These are phyloP conservation scores for Penicillium antarcticum DNA, from an alignment of 495 filamentous ascomycete species.

Conservation along the genomic window DNA sequence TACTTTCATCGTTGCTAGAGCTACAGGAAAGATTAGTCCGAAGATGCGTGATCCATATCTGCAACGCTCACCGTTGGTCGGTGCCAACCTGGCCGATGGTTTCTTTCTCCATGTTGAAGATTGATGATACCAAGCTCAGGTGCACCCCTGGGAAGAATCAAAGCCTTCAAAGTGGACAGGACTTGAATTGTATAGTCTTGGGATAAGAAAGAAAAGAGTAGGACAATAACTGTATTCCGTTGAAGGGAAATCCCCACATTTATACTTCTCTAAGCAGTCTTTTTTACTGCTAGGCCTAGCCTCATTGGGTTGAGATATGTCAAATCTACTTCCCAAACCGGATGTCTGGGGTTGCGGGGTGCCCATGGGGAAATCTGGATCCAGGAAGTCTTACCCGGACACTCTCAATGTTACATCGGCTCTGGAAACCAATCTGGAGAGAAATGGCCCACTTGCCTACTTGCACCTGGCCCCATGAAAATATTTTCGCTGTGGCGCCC, in stretches of 20 bases:
- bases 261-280: neutral
- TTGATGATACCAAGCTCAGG: neutral
- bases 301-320: neutral
- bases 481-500: neutral
- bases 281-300: neutral
- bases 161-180: neutral
- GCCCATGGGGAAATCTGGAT: constrained; percentile 1
- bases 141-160: neutral
- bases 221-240: neutral
- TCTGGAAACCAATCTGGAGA: neutral
- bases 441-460: neutral
- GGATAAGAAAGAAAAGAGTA: neutral
- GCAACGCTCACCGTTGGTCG: neutral
- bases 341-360: neutral
- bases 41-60: neutral
- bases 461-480: neutral
- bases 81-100: constrained; percentile 1
- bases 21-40: constrained; percentile 10
- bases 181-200: neutral
- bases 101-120: constrained; percentile 10
- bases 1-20: constrained; percentile 16
- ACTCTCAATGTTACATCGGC: neutral
- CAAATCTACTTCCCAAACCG: constrained; percentile 13
- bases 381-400: neutral
- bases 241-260: constrained; percentile 2